These are phyloP conservation scores for Aspergillus awamori DNA, from an alignment of 2,329 filamentous ascomycete species.

Conservation along the genomic window DNA sequence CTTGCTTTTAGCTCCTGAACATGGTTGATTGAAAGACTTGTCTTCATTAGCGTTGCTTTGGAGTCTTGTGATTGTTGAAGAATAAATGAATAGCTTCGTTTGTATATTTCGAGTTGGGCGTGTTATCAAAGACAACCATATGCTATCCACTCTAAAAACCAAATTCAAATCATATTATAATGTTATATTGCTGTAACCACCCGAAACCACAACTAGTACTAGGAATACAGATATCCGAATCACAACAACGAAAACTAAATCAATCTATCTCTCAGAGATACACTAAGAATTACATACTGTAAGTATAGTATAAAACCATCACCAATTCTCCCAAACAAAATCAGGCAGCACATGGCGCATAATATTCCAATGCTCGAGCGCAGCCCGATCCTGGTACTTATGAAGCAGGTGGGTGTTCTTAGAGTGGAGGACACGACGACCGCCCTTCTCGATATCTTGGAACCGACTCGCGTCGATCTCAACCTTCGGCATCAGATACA, in stretches of 20 bases:
- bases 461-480: slow-evolving; percentile 61
- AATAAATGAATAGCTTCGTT: too few relatives aligned
- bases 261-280: too few relatives aligned
- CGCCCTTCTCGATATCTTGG: slow-evolving; percentile 47
- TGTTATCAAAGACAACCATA: too few relatives aligned
- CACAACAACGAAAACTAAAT: too few relatives aligned
- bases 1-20: neutral
- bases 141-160: too few relatives aligned
- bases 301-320: neutral
- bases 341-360: slow-evolving; percentile 83
- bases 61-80: neutral
- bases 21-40: neutral
- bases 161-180: too few relatives aligned
- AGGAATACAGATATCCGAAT: neutral
- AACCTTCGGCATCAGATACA: slow-evolving; percentile 71
- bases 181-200: neutral
- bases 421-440: slow-evolving; percentile 43
- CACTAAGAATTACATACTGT: neutral
- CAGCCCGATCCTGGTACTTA: slow-evolving; percentile 73
- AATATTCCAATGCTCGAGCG: slow-evolving; percentile 83
- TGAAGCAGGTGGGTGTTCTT: slow-evolving; percentile 66
- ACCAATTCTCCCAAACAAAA: slow-evolving; percentile 87
- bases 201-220: neutral
- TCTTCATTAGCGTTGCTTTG: neutral
- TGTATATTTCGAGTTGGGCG: too few relatives aligned